phyloP scores from a whole-genome alignment of 208 protist genomes.

The Leishmania amazonensis region DNA sequence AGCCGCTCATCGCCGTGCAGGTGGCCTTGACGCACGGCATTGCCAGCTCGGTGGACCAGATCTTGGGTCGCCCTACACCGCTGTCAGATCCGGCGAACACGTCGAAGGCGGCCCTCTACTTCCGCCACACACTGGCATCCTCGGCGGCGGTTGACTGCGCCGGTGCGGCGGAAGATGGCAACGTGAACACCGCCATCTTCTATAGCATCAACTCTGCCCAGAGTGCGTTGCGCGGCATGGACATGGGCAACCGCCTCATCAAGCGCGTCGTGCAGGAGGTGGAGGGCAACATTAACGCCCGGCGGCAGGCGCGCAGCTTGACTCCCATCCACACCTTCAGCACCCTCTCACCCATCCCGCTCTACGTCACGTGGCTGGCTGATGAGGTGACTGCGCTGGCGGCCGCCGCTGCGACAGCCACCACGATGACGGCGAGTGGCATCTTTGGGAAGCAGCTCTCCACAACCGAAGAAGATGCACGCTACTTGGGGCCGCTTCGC shows the following conservation, averaged over 20 bases:
- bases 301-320: conserved; percentile 32
- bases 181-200: conserved; percentile 85
- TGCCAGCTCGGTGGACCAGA: conserved; percentile 55
- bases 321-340: conserved; percentile 66
- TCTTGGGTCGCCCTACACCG: conserved; percentile 58
- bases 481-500: conserved; percentile 39
- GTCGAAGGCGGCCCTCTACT: conserved; percentile 15
- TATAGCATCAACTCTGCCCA: conserved; percentile 90
- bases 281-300: conserved; percentile 65
- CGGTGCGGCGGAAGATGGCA: conserved; percentile 22
- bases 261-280: conserved; percentile 87
- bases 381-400: conserved; percentile 51
- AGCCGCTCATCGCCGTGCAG: conserved; percentile 86
- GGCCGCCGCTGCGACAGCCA: background rate
- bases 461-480: conserved; percentile 20
- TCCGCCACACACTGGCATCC: conserved; percentile 13
- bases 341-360: conserved; percentile 85
- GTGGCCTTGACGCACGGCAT: conserved; percentile 76
- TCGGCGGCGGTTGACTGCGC: background rate
- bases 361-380: conserved; percentile 74
- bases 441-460: conserved; percentile 44
- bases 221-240: conserved; percentile 74
- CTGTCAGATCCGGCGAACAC: conserved; percentile 37
- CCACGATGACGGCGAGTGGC: background rate
- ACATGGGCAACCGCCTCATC: conserved; percentile 88